Percentiles rank a stretch among this genome's conserved stretches.
phyloP scores from a whole-genome alignment of 1,284 basidiomycete species.

The Mrakiaceae sp. region DNA sequence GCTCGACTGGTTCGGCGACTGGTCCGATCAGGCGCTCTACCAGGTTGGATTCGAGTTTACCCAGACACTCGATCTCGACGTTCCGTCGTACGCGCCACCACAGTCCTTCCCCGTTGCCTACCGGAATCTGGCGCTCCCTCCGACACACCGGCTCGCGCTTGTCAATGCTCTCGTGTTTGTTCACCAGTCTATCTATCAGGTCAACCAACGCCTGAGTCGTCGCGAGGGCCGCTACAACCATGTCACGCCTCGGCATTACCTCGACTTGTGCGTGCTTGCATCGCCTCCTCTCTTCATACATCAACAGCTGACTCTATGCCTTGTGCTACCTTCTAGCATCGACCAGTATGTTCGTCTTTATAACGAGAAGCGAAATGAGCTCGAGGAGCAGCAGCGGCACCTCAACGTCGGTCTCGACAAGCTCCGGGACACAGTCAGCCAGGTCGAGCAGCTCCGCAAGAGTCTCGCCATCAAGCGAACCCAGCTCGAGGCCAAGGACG shows the following conservation, averaged over 20 bases:
- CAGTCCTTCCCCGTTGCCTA: conserved; percentile 77
- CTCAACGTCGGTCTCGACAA: conserved; percentile 97
- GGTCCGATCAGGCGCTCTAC: conserved; percentile 94
- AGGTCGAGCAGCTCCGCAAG: conserved; percentile 90
- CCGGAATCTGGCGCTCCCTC: conserved; percentile 66
- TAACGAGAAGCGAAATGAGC: conserved; percentile 93
- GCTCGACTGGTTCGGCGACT: conserved; percentile 96
- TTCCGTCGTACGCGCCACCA: conserved; percentile 65
- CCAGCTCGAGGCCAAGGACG: conserved; percentile 85
- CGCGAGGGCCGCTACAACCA: conserved; percentile 90
- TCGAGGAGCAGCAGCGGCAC: conserved; percentile 98
- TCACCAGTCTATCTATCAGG: conserved; percentile 78
- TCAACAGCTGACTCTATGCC: conserved; percentile 15
- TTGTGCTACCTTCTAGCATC: conserved; percentile 48
- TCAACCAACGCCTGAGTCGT: conserved; percentile 79
- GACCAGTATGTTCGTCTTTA: conserved; percentile 95
- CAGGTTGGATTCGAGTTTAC: conserved; percentile 96
- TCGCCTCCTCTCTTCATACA: not conserved
- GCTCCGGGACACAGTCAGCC: conserved; percentile 84
- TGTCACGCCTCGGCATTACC: conserved; percentile 94
- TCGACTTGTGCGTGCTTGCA: conserved; percentile 75
- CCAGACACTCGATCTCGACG: conserved; percentile 75
- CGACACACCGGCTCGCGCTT: conserved; percentile 72
- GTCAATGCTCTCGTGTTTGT: conserved; percentile 90
- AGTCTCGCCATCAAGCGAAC: conserved; percentile 89